These are phyloP conservation scores for Trichophyton equinum DNA, from an alignment of 2,329 filamentous ascomycete genomes.

Conservation along the genomic window DNA sequence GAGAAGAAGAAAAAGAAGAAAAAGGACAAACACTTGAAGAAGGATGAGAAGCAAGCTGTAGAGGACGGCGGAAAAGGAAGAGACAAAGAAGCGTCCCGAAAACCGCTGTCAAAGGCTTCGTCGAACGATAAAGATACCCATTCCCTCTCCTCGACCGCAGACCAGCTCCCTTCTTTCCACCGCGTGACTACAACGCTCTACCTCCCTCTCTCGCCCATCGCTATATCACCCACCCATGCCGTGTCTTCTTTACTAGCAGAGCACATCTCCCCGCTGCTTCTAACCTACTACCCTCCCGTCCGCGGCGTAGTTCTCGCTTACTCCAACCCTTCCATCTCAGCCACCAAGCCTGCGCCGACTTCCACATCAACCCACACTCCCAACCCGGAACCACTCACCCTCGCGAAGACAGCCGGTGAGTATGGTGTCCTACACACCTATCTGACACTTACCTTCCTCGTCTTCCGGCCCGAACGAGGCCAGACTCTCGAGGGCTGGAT, in stretches of 20 bases:
- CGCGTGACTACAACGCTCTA: conserved; percentile 67
- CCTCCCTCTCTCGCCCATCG: conserved; percentile 47
- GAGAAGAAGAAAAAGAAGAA: conserved; percentile 23
- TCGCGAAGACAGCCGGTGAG: conserved; percentile 51
- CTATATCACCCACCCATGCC: conserved; percentile 39
- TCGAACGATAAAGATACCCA: conserved; percentile 4
- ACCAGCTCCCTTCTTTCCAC: conserved; percentile 54
- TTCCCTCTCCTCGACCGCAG: not conserved
- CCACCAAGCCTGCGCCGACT: conserved; percentile 27
- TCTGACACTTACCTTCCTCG: conserved; percentile 73
- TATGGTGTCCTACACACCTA: conserved; percentile 79
- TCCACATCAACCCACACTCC: conserved; percentile 24
- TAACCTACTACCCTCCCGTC: conserved; percentile 50
- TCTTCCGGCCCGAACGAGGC: conserved; percentile 66
- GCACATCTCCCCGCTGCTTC: conserved; percentile 49
- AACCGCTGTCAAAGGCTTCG: not conserved
- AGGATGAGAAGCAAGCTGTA: not conserved
- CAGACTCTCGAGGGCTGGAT: conserved; percentile 67
- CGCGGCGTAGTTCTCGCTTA: conserved; percentile 47
- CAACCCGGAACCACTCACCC: conserved; percentile 28
- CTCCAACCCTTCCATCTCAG: conserved; percentile 33
- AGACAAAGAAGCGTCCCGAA: conserved; percentile 10
- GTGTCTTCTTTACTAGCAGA: conserved; percentile 47
- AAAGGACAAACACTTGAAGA: conserved; percentile 7
- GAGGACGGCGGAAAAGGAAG: not conserved